Percentiles rank a stretch among this genome's conserved stretches.
Conservation (phyloP, 2,329 filamentous ascomycete genomes). For the Beauveria scarabaeidicola region DNA sequence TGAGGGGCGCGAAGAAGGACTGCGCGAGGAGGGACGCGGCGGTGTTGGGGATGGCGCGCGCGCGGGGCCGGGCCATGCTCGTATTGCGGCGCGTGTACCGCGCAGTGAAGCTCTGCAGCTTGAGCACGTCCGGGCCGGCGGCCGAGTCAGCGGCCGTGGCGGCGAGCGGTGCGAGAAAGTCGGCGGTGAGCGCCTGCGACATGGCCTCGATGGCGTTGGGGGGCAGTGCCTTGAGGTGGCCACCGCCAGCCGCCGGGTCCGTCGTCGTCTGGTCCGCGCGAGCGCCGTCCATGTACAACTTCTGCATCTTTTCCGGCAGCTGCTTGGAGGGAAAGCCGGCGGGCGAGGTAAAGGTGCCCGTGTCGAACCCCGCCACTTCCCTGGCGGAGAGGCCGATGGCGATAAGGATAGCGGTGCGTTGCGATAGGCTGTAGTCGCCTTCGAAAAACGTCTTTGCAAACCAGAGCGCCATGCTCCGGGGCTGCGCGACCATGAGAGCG, state of each 20-base stretch:
- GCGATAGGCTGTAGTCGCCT: slow-evolving; percentile 81
- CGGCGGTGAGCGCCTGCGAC: slow-evolving; percentile 56
- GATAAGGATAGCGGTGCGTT: slow-evolving; percentile 73
- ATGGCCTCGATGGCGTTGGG: slow-evolving; percentile 59
- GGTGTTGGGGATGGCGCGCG: slow-evolving; percentile 61
- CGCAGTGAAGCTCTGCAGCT: slow-evolving; percentile 81
- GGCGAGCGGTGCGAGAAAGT: slow-evolving; percentile 74
- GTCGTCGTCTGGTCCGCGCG: slow-evolving; percentile 16
- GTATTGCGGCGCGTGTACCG: slow-evolving; percentile 26
- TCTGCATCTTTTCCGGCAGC: slow-evolving; percentile 66
- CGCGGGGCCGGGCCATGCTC: slow-evolving; percentile 27
- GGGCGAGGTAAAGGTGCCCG: slow-evolving; percentile 40
- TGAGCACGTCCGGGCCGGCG: slow-evolving; percentile 74
- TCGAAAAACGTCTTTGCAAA: slow-evolving; percentile 80
- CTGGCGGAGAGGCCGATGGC: slow-evolving; percentile 74
- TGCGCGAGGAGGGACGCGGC: slow-evolving; percentile 67
- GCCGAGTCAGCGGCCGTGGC: slow-evolving; percentile 70
- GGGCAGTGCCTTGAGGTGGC: slow-evolving; percentile 41
- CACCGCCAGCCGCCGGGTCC: slow-evolving; percentile 20
- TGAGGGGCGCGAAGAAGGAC: slow-evolving; percentile 80
- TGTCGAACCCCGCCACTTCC: slow-evolving; percentile 72
- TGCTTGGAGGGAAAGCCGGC: slow-evolving; percentile 70
- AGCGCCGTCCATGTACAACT: slow-evolving; percentile 48
- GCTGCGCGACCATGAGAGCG: slow-evolving; percentile 67
- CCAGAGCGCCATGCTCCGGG: slow-evolving; percentile 72